These are phyloP conservation scores for Kwoniella shandongensis DNA, from an alignment of 768 basidiomycete genomes.

Conservation along the genomic window DNA sequence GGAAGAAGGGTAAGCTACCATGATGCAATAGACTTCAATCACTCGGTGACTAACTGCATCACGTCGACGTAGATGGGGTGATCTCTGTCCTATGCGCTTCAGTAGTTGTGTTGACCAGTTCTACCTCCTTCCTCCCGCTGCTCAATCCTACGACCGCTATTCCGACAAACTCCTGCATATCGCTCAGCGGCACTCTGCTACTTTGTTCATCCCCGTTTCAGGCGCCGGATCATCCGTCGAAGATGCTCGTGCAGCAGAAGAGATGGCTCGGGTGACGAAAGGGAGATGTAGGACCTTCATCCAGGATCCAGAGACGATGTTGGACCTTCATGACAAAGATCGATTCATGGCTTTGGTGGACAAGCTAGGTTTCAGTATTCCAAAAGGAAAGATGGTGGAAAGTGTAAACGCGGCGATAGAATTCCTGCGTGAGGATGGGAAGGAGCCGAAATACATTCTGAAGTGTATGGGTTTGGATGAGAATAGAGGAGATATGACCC, in stretches of 20 bases:
- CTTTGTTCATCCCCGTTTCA: constrained; percentile 51
- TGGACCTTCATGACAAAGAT: constrained; percentile 52
- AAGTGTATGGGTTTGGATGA: constrained; percentile 54
- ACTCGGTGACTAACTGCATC: not conserved
- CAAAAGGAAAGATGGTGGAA: constrained; percentile 40
- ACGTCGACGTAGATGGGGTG: constrained; percentile 40
- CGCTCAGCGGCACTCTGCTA: constrained; percentile 38
- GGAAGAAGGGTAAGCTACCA: constrained; percentile 41
- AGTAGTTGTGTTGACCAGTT: constrained; percentile 41
- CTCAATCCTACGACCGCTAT: constrained; percentile 36
- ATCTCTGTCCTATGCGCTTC: constrained; percentile 46
- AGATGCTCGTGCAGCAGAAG: constrained; percentile 49
- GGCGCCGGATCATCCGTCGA: constrained; percentile 51
- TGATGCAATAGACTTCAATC: not conserved
- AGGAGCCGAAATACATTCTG: constrained; percentile 42
- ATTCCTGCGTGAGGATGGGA: constrained; percentile 29
- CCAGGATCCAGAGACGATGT: constrained; percentile 47
- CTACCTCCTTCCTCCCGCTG: constrained; percentile 40
- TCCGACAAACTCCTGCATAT: constrained; percentile 35
- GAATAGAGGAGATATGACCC: constrained; percentile 51
- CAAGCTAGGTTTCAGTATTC: constrained; percentile 41
- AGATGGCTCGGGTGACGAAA: constrained; percentile 35
- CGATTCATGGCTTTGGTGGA: constrained; percentile 48
- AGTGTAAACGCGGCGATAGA: constrained; percentile 40
- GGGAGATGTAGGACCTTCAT: constrained; percentile 48